A percentile compares a stretch with the other conserved stretches of the same genome.
phyloP scores from a whole-genome alignment of 306 rosid genomes.

The Vigna nakashimae region DNA sequence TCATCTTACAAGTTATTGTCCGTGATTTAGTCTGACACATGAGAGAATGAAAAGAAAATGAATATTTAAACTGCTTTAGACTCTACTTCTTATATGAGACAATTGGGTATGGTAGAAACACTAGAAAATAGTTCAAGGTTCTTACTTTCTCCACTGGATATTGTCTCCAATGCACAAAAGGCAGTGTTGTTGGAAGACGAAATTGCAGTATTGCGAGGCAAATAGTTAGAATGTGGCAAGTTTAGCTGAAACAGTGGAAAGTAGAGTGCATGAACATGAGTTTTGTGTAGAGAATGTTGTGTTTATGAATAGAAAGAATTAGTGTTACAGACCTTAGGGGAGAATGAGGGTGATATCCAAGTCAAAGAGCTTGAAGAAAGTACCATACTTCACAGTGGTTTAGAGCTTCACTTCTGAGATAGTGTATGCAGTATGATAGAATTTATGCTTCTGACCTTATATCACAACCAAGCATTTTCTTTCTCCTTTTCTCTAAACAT shows the following conservation, averaged over 20 bases:
- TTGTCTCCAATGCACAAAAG: conserved; percentile 54
- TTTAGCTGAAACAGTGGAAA: conserved; percentile 59
- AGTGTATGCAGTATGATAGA: conserved; percentile 32
- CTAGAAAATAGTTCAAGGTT: too few relatives aligned
- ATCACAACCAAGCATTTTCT: conserved; percentile 30
- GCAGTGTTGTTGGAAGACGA: conserved; percentile 50
- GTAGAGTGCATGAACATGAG: conserved; percentile 20
- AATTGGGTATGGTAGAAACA: too few relatives aligned
- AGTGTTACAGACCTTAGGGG: conserved; percentile 66
- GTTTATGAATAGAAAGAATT: background rate
- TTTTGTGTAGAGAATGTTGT: conserved; percentile 4
- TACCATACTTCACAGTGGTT: conserved; percentile 58
- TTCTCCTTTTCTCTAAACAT: background rate
- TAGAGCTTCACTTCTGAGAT: conserved; percentile 50
- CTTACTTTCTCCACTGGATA: conserved; percentile 63
- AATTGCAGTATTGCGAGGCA: conserved; percentile 52
- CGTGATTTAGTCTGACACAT: too few relatives aligned
- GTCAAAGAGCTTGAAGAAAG: conserved; percentile 66
- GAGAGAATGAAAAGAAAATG: too few relatives aligned
- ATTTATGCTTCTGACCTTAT: conserved; percentile 32
- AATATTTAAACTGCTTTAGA: too few relatives aligned
- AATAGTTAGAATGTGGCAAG: conserved; percentile 54
- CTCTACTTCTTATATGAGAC: too few relatives aligned
- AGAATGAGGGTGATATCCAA: conserved; percentile 61
- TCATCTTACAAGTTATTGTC: too few relatives aligned